Base-by-base conservation (phyloP, 148 eudicot species). In the Mesembryanthemum crystallinum region DNA sequence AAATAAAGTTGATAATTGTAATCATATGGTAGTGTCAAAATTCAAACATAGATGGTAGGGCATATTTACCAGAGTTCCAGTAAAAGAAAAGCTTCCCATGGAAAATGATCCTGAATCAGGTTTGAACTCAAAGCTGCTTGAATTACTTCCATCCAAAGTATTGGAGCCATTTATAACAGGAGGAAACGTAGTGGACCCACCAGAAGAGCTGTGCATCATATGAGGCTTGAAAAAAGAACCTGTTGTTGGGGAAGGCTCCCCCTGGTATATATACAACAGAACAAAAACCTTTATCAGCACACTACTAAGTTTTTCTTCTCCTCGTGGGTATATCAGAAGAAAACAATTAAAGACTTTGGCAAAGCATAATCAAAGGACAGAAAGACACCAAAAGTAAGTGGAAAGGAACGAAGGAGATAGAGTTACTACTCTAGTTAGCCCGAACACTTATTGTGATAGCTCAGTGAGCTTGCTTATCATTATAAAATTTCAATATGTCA, bases 161-260 rank as follows among this genome's bases (percentile, higher is more conserved):
- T 81, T 78, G 47, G 92, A 81, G 79, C 79, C 61, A 84, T 79
- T 86, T 55, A 87, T 73, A 74, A 74, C 76, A 57, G 89, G 76
- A 74, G 87, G 82, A 67, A 81, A 82, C 78, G 88, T 77, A 66
- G 86, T 57, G 78, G 86, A 72, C 51, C 82, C 82, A 51, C 81
- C 82, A 78, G 82, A 63, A 69, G 87, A 80, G 51, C 79, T 77
- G 57, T 86, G 90, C 92, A 90, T 83, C 87, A 85, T 76, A 18
- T 87, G 92, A 75, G 87, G 81, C 82, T 88, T 92, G 74, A 84
- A 90, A 80, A 92, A 86, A 70, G 97, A 90, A 83, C 98, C 98
- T 37, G 98, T 95, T 47, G 98, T 95, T 57, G 98, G 98, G 71
- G 98, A 95, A 64, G 97, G 98, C 82, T 95, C 98, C 54, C 91